phyloP scores from a whole-genome alignment of 192 early-diverging fungal genomes.

The Geosiphon pyriformis region DNA sequence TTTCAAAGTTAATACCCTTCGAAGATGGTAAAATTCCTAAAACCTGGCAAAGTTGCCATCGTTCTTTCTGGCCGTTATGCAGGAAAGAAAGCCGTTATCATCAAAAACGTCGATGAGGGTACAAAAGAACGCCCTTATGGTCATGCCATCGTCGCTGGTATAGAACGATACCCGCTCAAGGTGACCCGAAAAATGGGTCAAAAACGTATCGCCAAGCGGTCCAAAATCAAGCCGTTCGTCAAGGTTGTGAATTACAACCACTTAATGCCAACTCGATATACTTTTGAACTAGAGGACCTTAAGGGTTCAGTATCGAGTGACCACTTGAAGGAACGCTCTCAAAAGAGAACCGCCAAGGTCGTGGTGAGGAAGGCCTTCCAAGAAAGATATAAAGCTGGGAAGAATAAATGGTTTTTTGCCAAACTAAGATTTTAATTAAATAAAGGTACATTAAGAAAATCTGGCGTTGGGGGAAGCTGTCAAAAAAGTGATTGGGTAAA shows the following conservation, averaged over 20 bases:
- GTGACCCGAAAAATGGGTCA: constrained; percentile 93
- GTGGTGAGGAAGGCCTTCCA: constrained; percentile 93
- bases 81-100: constrained; percentile 99
- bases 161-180: constrained; percentile 96
- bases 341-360: constrained; percentile 87
- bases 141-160: constrained; percentile 97
- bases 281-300: constrained; percentile 88
- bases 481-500: no score
- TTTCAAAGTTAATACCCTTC: not conserved
- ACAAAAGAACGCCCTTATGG: constrained; percentile 95
- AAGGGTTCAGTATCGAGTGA: constrained; percentile 84
- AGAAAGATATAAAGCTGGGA: constrained; percentile 96
- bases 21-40: constrained; percentile 24
- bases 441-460: no score
- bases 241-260: constrained; percentile 99
- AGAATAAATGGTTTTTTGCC: constrained; percentile 99
- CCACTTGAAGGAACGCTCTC: constrained; percentile 91
- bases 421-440: constrained; percentile 89
- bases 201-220: constrained; percentile 94
- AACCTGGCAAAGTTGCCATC: constrained; percentile 80
- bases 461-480: no score
- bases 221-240: constrained; percentile 98
- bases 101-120: constrained; percentile 96
- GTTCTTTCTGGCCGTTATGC: constrained; percentile 97
- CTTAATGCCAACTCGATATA: constrained; percentile 97